Percentiles rank a stretch among this genome's conserved stretches.
These are phyloP conservation scores for Penicillium sp. DNA, from an alignment of 2,329 filamentous ascomycete species.

Conservation along the genomic window DNA sequence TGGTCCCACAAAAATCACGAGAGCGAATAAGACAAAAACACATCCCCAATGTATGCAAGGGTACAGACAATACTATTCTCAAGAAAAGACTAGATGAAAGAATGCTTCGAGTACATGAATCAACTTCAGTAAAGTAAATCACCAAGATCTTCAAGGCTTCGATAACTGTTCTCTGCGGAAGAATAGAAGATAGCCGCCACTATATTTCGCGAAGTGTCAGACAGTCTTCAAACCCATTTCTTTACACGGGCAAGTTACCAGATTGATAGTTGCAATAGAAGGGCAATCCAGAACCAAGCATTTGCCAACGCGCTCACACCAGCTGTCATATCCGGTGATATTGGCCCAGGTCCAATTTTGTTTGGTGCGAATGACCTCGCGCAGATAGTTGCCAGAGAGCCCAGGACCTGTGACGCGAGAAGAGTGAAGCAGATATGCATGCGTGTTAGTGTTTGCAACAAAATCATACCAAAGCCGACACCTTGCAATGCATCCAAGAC, in stretches of 20 bases:
- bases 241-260: slow-evolving; percentile 54
- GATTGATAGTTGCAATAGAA: slow-evolving; percentile 58
- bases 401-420: slow-evolving; percentile 60
- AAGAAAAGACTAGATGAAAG: background rate
- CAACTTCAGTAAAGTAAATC: background rate
- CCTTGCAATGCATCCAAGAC: slow-evolving; percentile 65
- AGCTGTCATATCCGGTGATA: slow-evolving; percentile 62
- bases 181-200: slow-evolving; percentile 44
- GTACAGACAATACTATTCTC: no score
- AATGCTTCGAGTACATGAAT: background rate
- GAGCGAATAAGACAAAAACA: no score
- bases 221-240: background rate
- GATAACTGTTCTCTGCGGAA: slow-evolving; percentile 48
- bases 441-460: slow-evolving; percentile 63
- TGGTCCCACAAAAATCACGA: no score
- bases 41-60: no score
- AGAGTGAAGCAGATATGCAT: slow-evolving; percentile 65
- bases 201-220: slow-evolving; percentile 14
- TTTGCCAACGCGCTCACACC: slow-evolving; percentile 48
- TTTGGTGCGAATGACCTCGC: slow-evolving; percentile 62
- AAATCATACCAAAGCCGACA: slow-evolving; percentile 66
- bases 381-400: slow-evolving; percentile 61
- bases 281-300: slow-evolving; percentile 61
- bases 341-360: slow-evolving; percentile 59
- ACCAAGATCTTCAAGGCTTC: slow-evolving; percentile 35